Evolutionary conservation across 257 asterid species (phyloP).

Genomic region (Cinchona pubescens): DNA sequence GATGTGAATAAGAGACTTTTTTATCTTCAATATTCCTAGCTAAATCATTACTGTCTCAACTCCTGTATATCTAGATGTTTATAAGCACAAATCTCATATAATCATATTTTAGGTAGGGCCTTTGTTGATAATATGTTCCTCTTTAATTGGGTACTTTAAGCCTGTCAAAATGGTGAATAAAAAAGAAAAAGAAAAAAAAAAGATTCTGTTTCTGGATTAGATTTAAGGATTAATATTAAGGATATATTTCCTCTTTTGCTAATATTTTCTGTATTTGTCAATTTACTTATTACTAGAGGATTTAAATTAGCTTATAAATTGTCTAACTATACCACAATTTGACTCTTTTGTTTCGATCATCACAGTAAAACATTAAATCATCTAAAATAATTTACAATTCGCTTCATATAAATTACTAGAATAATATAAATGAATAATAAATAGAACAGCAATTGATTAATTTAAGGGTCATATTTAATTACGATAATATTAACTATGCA

Average conservation of each 20-base stretch:
- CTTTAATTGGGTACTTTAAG: background rate
- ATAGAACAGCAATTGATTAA: too few species aligned
- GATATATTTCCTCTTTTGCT: background rate
- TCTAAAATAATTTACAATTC: too few species aligned
- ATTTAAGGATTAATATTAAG: background rate
- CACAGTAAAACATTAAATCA: background rate
- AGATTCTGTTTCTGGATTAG: too few species aligned
- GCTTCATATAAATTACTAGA: too few species aligned
- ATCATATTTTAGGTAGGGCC: background rate
- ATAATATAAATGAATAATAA: too few species aligned
- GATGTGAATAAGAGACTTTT: too few species aligned
- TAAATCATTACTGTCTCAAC: conserved; percentile 2
- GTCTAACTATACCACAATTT: background rate
- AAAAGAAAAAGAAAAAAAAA: background rate
- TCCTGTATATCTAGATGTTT: background rate
- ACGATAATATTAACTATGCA: too few species aligned
- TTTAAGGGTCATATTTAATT: too few species aligned
- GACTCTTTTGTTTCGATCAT: background rate
- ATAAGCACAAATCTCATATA: too few species aligned
- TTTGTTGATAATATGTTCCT: background rate
- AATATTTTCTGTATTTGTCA: background rate
- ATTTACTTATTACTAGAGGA: background rate
- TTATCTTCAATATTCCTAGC: background rate
- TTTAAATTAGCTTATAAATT: background rate
- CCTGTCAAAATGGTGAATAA: background rate